phyloP scores from a whole-genome alignment of 352 stramenopile genomes.

The Phytophthora hibernalis region DNA sequence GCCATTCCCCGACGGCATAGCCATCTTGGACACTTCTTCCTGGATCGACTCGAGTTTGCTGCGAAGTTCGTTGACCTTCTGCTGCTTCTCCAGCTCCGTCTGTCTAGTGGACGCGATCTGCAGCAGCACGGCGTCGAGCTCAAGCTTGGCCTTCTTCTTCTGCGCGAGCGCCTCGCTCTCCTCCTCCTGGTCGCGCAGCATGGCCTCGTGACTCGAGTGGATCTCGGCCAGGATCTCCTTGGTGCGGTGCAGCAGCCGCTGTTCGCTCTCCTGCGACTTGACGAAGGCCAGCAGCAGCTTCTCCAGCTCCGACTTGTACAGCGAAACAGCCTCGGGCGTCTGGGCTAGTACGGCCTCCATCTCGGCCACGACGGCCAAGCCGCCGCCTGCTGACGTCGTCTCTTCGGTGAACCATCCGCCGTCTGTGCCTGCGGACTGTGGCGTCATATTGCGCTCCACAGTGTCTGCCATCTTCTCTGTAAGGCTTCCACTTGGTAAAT shows the following conservation, averaged over 20 bases:
- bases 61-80: constrained; percentile 73
- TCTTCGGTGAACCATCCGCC: constrained; percentile 28
- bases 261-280: constrained; percentile 87
- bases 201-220: constrained; percentile 74
- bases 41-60: constrained; percentile 69
- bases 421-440: constrained; percentile 19
- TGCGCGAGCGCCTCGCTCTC: constrained; percentile 73
- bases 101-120: constrained; percentile 69
- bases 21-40: constrained; percentile 68
- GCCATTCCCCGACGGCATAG: constrained; percentile 44
- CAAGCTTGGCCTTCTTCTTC: constrained; percentile 75
- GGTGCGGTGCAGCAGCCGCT: constrained; percentile 67
- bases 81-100: constrained; percentile 74
- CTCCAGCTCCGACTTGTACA: constrained; percentile 84
- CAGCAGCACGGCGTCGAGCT: constrained; percentile 74
- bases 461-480: constrained; percentile 7
- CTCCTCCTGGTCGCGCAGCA: constrained; percentile 81
- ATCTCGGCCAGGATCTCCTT: constrained; percentile 83
- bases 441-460: constrained; percentile 26
- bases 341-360: constrained; percentile 76
- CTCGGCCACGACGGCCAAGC: constrained; percentile 56
- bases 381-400: constrained; percentile 1
- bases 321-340: constrained; percentile 71
- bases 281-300: constrained; percentile 75
- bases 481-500: constrained; percentile 2